Evolutionary conservation across 345 rosid genomes (phyloP).

Genomic region (Acer saccharum): DNA sequence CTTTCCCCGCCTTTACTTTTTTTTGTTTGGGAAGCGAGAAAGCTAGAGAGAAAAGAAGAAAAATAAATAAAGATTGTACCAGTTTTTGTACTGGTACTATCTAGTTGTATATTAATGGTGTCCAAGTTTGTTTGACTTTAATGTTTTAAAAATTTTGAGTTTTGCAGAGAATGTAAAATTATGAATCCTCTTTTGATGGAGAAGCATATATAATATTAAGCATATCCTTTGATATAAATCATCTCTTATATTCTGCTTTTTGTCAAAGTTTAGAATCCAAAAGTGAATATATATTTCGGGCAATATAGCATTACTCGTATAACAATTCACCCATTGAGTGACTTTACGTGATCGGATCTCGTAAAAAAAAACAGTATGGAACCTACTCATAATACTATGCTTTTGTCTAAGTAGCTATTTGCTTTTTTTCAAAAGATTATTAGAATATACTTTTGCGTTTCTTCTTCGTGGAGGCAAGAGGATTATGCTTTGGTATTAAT

Average conservation of each 20-base stretch:
- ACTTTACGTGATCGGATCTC: too few relatives aligned
- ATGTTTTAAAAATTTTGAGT: not conserved
- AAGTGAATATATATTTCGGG: not conserved
- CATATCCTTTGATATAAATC: not conserved
- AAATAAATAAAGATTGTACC: not conserved
- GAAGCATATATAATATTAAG: not conserved
- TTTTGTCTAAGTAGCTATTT: not conserved
- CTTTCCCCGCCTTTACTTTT: conserved; percentile 40
- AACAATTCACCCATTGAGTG: too few relatives aligned
- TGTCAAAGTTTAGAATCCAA: not conserved
- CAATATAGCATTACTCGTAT: too few relatives aligned
- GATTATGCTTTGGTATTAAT: conserved; percentile 17
- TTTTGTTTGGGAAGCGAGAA: conserved; percentile 23
- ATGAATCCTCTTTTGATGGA: not conserved
- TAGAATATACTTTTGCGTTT: not conserved
- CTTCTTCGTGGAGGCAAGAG: not conserved
- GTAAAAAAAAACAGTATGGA: too few relatives aligned
- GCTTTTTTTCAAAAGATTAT: not conserved
- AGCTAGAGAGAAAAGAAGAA: not conserved
- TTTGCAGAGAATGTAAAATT: not conserved
- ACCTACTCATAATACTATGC: not conserved
- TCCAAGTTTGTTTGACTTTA: too few relatives aligned
- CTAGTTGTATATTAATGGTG: not conserved
- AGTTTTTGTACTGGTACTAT: not conserved
- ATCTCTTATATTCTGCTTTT: not conserved